phyloP scores from a whole-genome alignment of 208 protist species.

The Balamuthia mandrillaris region DNA sequence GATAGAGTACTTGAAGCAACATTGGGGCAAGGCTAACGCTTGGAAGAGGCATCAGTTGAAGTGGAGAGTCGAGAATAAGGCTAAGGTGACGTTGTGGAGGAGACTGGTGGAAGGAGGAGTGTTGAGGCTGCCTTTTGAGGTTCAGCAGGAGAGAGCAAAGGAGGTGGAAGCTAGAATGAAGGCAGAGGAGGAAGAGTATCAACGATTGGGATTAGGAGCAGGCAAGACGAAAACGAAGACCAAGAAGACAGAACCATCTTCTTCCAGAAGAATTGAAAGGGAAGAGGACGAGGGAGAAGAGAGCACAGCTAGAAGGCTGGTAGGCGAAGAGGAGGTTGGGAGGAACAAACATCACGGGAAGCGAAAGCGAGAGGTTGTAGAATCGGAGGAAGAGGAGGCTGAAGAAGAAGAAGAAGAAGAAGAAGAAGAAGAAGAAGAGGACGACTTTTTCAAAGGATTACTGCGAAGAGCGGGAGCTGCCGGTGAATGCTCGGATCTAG shows the following conservation, averaged over 20 bases:
- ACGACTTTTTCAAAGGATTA: too few species aligned
- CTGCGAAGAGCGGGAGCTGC: too few species aligned
- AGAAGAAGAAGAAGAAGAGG: not conserved
- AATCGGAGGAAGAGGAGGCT: not conserved
- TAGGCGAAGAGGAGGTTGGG: not conserved
- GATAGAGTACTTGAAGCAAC: not conserved
- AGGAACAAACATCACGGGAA: not conserved
- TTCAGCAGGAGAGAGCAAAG: not conserved
- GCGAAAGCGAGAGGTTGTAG: not conserved
- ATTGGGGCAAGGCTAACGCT: conserved; percentile 10
- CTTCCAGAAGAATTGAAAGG: not conserved
- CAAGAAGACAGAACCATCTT: not conserved
- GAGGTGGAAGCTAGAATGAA: not conserved
- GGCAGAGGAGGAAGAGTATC: not conserved
- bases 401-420: not conserved
- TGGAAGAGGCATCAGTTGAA: not conserved
- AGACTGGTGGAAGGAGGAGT: not conserved
- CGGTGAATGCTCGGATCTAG: too few species aligned
- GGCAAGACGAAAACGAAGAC: not conserved
- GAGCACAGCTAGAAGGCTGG: not conserved
- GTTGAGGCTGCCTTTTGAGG: not conserved
- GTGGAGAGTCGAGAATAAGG: not conserved
- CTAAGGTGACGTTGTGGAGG: not conserved
- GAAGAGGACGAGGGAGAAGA: not conserved
- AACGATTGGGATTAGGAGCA: not conserved